Percentiles rank a stretch among this genome's conserved stretches.
These are phyloP conservation scores for Filosporella fistucella DNA, from an alignment of 495 filamentous ascomycete species.

Conservation along the genomic window DNA sequence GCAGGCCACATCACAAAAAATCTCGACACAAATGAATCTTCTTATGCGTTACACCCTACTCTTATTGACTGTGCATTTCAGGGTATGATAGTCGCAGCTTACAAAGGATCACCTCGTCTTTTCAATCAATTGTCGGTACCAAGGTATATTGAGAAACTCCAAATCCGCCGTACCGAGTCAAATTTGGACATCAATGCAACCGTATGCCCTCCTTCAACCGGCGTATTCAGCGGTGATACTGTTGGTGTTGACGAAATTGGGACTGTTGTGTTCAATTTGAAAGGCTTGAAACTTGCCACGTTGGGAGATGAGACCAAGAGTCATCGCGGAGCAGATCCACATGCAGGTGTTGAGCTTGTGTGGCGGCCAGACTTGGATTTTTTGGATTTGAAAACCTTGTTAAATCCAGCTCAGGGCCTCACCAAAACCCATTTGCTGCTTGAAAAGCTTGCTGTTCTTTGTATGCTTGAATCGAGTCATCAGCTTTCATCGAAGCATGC, in stretches of 20 bases:
- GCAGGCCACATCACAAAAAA: neutral
- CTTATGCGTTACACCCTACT: slow-evolving; percentile 23
- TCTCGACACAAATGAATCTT: slow-evolving; percentile 5
- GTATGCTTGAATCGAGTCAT: neutral
- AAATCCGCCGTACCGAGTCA: neutral
- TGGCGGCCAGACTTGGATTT: slow-evolving; percentile 1
- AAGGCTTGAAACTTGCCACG: neutral
- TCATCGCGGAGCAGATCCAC: neutral
- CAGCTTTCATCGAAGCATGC: too few species aligned
- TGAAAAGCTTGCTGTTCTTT: neutral
- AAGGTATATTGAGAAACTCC: neutral
- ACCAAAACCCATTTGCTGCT: neutral
- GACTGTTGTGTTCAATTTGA: neutral
- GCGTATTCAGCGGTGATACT: neutral
- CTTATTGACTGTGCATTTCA: neutral
- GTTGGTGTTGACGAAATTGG: neutral
- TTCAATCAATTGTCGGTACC: neutral
- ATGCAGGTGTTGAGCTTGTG: neutral
- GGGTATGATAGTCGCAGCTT: neutral
- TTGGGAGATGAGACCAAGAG: neutral
- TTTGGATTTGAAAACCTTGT: neutral
- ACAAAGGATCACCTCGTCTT: neutral
- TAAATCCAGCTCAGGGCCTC: neutral
- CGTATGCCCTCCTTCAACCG: neutral
- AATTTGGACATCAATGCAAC: neutral